phyloP scores from a whole-genome alignment of 768 basidiomycete genomes.

The Vishniacozyma victoriae region DNA sequence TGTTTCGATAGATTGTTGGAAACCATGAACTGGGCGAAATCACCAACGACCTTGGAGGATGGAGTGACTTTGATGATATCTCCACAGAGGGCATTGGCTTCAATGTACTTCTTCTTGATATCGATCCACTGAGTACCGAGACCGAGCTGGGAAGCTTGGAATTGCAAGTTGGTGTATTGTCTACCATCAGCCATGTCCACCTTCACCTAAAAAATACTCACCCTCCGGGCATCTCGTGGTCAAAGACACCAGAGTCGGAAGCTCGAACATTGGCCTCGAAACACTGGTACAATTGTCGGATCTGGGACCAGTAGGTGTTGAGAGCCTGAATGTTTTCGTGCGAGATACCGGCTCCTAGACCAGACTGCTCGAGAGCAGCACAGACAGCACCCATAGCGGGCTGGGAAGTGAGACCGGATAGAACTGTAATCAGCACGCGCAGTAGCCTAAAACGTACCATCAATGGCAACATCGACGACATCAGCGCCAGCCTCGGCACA shows the following conservation, averaged over 20 bases:
- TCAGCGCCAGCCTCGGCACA: constrained; percentile 95
- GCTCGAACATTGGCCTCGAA: constrained; percentile 98
- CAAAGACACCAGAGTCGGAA: constrained; percentile 95
- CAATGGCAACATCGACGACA: constrained; percentile 95
- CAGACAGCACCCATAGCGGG: constrained; percentile 98
- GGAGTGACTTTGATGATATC: constrained; percentile 99
- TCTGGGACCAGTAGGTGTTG: constrained; percentile 97
- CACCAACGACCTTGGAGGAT: constrained; percentile 96
- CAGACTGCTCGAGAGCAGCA: constrained; percentile 88
- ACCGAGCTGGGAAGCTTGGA: constrained; percentile 97
- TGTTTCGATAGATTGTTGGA: constrained; percentile 82
- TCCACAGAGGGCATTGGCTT: constrained; percentile 94
- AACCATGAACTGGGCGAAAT: constrained; percentile 99
- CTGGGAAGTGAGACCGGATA: constrained; percentile 97
- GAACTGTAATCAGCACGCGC: constrained; percentile 55
- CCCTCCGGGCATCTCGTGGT: constrained; percentile 99
- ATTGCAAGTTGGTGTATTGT: constrained; percentile 58
- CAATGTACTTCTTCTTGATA: constrained; percentile 97
- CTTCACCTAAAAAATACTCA: constrained; percentile 54
- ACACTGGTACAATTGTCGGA: constrained; percentile 87
- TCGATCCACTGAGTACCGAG: constrained; percentile 93
- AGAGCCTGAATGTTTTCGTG: constrained; percentile 95
- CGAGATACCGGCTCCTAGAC: constrained; percentile 88
- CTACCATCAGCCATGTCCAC: constrained; percentile 5
- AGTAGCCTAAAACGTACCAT: constrained; percentile 59